These are phyloP conservation scores for Umbellularia californica DNA, from an alignment of 164 flowering plant genomes.

Conservation along the genomic window DNA sequence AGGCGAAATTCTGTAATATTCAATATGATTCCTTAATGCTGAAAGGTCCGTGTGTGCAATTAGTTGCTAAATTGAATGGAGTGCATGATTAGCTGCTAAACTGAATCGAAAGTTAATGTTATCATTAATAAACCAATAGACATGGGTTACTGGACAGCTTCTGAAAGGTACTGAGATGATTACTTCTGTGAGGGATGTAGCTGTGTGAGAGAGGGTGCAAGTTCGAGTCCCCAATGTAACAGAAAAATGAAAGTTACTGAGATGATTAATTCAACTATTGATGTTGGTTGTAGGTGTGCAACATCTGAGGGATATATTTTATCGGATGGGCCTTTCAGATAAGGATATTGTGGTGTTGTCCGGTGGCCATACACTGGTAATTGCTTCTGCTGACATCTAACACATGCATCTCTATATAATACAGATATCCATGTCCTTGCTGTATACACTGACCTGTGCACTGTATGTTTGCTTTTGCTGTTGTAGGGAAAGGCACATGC, in stretches of 20 bases:
- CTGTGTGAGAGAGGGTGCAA: no score
- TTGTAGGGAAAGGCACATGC: constrained; percentile 77
- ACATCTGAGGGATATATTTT: constrained; percentile 73
- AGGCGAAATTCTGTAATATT: no score
- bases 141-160: no score
- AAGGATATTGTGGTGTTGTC: constrained; percentile 92
- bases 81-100: no score
- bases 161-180: no score
- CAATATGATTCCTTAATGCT: no score
- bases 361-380: constrained; percentile 87
- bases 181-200: no score
- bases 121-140: no score
- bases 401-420: background rate
- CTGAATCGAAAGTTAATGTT: no score
- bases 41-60: no score
- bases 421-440: background rate
- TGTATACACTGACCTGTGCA: background rate
- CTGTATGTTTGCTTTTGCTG: background rate
- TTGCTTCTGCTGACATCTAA: background rate
- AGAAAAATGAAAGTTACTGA: background rate
- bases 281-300: constrained; percentile 45
- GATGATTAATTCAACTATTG: background rate
- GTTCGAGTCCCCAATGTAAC: no score
- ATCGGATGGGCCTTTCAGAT: constrained; percentile 87
- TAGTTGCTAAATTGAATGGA: no score